Evolutionary conservation across 306 rosid species (phyloP), one percentile per base, ranked within the genome.

Genomic region (Ormosia emarginata): DNA sequence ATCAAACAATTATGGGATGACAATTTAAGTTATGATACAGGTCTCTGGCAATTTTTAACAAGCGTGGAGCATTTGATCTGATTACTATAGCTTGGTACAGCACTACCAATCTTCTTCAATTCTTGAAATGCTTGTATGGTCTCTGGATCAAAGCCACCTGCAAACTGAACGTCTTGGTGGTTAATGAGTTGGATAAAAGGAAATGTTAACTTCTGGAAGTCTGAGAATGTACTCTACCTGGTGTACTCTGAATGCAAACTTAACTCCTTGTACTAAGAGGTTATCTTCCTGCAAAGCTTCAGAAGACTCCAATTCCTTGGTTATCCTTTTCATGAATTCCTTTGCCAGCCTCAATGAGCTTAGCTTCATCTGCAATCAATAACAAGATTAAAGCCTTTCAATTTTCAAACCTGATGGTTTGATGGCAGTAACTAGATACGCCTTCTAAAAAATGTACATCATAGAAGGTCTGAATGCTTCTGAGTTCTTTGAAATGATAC

Each of bases 91-190:
- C 75, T 81, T 87, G 86, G 82, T 50, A 69, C 36, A 61, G 15
- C 56, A 70, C 69, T 34, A 40, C 93, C 92, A 58, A 78, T 86
- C 77, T 83, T 87, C 93, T 86, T 93, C 55, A 95, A 85, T 65
- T 85, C 93, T 77, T 91, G 90, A 69, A 95, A 95, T 64, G 84
- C 81, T 47, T 74, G 77, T 68, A 81, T 69, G 9, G 97, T 79
- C 68, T 88, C 92, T 3, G 81, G 66, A 83, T 95, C 92, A 78
- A 95, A 95, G 33, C 99, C 99, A 62, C 99, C 97, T 90, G 98
- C 99, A 86, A 92, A 93, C 98, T 95, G 96, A 71, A 89, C 14
- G 1, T 58, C 67, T 49, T 37, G 52, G 12, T 77, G 75, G 70
- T 24, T 66, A 15, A 81, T 81, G 78, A 81, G 79, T 36, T 37